Base-by-base conservation (phyloP, 1,139 yeast species). In the Yamadazyma epiphylla region DNA sequence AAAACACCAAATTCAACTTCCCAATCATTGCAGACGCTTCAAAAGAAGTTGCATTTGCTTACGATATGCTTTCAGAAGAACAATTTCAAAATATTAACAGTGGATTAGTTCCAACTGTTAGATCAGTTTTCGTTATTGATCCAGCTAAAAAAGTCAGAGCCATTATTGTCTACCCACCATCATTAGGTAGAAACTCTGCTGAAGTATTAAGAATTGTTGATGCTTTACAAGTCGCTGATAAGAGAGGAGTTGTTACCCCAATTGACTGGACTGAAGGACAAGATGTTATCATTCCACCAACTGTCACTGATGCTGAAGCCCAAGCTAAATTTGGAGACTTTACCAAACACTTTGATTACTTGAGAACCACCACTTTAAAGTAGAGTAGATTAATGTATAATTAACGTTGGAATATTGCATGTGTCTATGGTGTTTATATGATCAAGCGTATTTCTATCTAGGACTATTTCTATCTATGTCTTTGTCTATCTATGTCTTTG, bases 191-290 rank as follows among this genome's bases (percentile, higher is more conserved):
- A 65, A 84, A 84, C 74, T 80, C 94, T 28, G 91, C 94, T 39
- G 95, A 84, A 62, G 84, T 84, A 22, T 71, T 84, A 52, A 74
- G 95, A 58, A 87, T 80, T 29, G 67, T 84, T 41, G 94, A 85
- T 59, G 80, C 91, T 29, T 71, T 85, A 48, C 94, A 84, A 64
- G 67, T 75, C 34, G 80, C 84, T 48, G 94, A 84, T 59, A 70
- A 70, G 55, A 55, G 79, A 64, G 74, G 82, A 48, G 63, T 84
- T 45, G 81, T 88, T 41, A 84, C 94, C 32, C 94, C 95, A 39
- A 78, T 85, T 53, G 83, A 85, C 69, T 85, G 94, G 94, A 72
- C 76, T 44, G 84, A 83, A 36, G 94, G 94, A 47, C 83, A 84
- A 46, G 94, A 85, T 60, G 94, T 84, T 36, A 83, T 85, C 49